Evolutionary conservation across 140 eudicot genomes (phyloP).

Genomic region (Anethum foeniculum): DNA sequence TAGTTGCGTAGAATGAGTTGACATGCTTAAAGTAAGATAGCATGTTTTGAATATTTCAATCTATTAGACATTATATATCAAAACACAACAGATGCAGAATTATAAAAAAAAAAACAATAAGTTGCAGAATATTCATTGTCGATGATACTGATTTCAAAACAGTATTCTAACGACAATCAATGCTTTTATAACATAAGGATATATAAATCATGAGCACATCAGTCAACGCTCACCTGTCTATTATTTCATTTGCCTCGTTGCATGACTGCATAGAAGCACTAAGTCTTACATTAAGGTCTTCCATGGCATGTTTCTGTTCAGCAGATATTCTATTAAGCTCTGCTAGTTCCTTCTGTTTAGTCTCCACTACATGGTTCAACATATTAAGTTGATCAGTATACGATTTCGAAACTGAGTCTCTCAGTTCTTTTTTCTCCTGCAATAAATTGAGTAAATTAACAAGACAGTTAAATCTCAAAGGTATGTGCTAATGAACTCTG

Average conservation of each 20-base stretch:
- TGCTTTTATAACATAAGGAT: not conserved
- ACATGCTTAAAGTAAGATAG: not conserved
- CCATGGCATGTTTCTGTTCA: constrained; percentile 77
- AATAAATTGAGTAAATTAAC: constrained; percentile 9
- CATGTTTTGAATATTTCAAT: not conserved
- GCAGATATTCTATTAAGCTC: constrained; percentile 48
- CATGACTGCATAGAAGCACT: constrained; percentile 73
- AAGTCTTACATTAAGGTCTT: constrained; percentile 81
- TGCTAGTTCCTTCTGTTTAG: constrained; percentile 57
- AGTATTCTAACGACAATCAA: not conserved
- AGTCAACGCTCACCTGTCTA: constrained; percentile 45
- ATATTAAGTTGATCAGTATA: constrained; percentile 57
- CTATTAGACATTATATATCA: not conserved
- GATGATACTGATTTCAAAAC: not conserved
- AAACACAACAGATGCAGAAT: not conserved
- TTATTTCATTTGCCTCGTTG: constrained; percentile 76
- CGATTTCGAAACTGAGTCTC: constrained; percentile 61
- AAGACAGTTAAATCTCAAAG: not conserved
- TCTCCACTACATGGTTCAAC: constrained; percentile 46
- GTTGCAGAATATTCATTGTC: not conserved
- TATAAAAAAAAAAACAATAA: not conserved
- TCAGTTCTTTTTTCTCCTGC: constrained; percentile 75
- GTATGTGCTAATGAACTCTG: not conserved
- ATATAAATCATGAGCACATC: not conserved
- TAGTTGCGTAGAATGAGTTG: not conserved